Evolutionary conservation across 371 early-diverging fungal genomes (phyloP), one percentile per base, ranked within the genome.

Genomic region (Antonospora locustae): DNA sequence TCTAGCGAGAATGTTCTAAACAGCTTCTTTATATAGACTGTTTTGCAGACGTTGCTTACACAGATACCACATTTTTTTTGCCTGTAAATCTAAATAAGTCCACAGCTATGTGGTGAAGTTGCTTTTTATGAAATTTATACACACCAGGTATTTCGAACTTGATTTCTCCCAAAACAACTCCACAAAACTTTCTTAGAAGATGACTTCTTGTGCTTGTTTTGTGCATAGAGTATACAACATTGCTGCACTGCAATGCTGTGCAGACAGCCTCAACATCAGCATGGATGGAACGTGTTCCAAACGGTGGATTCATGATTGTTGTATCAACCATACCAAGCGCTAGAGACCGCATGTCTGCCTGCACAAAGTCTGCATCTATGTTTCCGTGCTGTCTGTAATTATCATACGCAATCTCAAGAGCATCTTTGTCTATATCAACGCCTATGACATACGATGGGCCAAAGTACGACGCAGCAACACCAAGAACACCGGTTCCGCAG

Each of bases 241-340:
- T 24, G 6, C 50, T 27, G 14, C 38, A 25, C n/a, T 27, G 29
- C 20, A 70, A 28, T 11, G 71, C 71, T 30, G 45, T 50, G 28
- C 67, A 61, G 17, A 70, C 25, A 20, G 67, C 66, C 3, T 34
- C 45, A 29, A 46, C 50, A 55, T 70, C 71, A 34, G 58, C 61
- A 29, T 66, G 59, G 34, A 55, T 63, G 36, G 55, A 58, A 40
- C 63, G 58, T 16, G 65, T 67, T n/a, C 71, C 71, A 67, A 70
- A 70, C 20, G 71, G 71, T 16, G 71, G 71, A 54, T 70, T 70
- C 45, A 70, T 58, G 14, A 70, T 39, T 19, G 55, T 55, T 11
- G 56, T 58, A 41, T 66, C 56, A 54, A 58, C 58, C 30, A 39
- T 34, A 25, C 16, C 19, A 3, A 25, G 3, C 11, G 46, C 37